These are phyloP conservation scores for Suillus plorans DNA, from an alignment of 768 basidiomycete genomes.

Conservation along the genomic window DNA sequence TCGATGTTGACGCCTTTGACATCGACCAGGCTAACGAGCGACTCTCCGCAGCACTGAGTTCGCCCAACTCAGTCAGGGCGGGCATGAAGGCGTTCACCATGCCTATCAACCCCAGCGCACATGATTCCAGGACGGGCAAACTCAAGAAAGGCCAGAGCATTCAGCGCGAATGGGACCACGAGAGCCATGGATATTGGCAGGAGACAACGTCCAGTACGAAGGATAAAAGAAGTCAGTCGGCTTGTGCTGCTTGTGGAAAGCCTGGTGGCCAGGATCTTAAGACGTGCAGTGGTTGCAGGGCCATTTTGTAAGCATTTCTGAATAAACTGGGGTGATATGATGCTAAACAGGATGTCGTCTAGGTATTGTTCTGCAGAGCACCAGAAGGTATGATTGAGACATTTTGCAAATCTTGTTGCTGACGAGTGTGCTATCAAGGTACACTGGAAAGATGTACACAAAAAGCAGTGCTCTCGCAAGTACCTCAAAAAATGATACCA, in stretches of 20 bases:
- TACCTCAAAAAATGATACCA: constrained; percentile 5
- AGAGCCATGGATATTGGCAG: constrained; percentile 26
- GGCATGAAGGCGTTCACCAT: constrained; percentile 28
- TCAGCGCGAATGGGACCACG: constrained; percentile 14
- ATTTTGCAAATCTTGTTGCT: constrained; percentile 1
- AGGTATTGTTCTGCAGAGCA: constrained; percentile 17
- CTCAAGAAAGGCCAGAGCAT: constrained; percentile 8
- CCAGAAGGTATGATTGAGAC: constrained; percentile 17
- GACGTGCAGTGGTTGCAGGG: constrained; percentile 27
- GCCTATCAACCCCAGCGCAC: constrained; percentile 16
- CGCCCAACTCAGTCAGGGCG: constrained; percentile 26
- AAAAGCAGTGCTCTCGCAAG: constrained; percentile 16
- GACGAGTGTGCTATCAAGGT: constrained; percentile 11
- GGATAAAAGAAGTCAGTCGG: constrained; percentile 23
- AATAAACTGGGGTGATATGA: constrained; percentile 13
- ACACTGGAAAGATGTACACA: constrained; percentile 24
- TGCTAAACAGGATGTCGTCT: neutral
- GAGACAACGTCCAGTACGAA: constrained; percentile 23
- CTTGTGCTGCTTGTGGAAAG: constrained; percentile 31
- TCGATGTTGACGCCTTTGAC: constrained; percentile 26
- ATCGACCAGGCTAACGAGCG: constrained; percentile 21
- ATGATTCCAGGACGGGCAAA: constrained; percentile 5
- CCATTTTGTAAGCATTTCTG: constrained; percentile 17
- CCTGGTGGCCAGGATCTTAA: constrained; percentile 26
- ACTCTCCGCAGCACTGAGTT: constrained; percentile 23